Conservation (phyloP, 805 yeast species). For the Ascoidea asiatica region DNA sequence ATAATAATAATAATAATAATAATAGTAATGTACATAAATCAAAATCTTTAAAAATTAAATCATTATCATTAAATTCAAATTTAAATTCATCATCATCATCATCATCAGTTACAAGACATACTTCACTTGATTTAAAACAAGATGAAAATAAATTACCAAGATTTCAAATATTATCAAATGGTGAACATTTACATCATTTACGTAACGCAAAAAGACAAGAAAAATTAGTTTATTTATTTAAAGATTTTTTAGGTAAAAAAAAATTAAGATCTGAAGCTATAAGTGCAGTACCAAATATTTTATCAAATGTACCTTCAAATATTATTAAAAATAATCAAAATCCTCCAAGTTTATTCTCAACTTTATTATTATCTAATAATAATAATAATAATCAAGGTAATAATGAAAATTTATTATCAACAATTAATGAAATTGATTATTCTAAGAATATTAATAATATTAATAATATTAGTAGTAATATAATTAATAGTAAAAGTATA, state of each 20-base stretch:
- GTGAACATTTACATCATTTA: slow-evolving; percentile 70
- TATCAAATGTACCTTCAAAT: slow-evolving; percentile 19
- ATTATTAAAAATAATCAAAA: slow-evolving; percentile 10
- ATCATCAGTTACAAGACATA: background rate
- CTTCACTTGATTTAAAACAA: background rate
- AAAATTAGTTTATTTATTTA: slow-evolving; percentile 59
- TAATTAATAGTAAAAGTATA: slow-evolving; percentile 12
- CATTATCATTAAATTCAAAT: background rate
- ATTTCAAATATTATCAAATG: slow-evolving; percentile 48
- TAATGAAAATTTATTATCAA: slow-evolving; percentile 1
- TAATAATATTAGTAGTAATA: background rate
- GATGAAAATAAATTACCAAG: too few species aligned
- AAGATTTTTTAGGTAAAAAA: slow-evolving; percentile 63
- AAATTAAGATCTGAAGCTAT: slow-evolving; percentile 58
- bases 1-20: too few species aligned
- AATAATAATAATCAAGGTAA: slow-evolving; percentile 1
- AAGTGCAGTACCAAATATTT: slow-evolving; percentile 58
- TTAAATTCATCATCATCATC: background rate
- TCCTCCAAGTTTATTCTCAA: slow-evolving; percentile 64
- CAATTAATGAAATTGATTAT: slow-evolving; percentile 11
- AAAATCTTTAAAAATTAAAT: too few species aligned
- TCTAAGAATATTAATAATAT: slow-evolving; percentile 11
- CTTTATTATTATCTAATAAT: background rate
- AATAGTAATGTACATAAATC: too few species aligned
- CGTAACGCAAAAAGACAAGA: slow-evolving; percentile 69